These are phyloP conservation scores for Neonectria punicea DNA, from an alignment of 2,329 filamentous ascomycete genomes.

Conservation along the genomic window DNA sequence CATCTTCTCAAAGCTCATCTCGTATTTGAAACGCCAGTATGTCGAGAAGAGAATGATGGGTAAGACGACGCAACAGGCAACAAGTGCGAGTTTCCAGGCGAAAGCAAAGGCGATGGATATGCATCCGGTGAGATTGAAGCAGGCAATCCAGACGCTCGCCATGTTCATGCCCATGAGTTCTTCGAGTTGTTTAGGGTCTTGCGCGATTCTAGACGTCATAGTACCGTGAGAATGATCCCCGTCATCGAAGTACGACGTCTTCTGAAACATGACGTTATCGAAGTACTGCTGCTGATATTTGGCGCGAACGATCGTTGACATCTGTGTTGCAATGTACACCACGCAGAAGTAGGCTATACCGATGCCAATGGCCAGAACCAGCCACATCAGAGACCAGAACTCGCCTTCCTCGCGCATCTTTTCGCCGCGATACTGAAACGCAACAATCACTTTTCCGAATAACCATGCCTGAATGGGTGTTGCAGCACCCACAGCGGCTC, in stretches of 20 bases:
- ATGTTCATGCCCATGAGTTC: conserved; percentile 72
- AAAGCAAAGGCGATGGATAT: conserved; percentile 75
- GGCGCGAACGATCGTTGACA: conserved; percentile 61
- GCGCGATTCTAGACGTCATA: conserved; percentile 65
- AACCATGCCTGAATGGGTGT: conserved; percentile 65
- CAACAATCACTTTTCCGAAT: conserved; percentile 63
- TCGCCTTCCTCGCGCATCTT: conserved; percentile 56
- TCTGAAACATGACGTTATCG: conserved; percentile 67
- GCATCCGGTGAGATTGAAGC: conserved; percentile 73
- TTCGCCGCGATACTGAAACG: conserved; percentile 55
- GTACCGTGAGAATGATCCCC: conserved; percentile 70
- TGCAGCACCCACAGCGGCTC: conserved; percentile 55
- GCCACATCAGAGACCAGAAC: conserved; percentile 76
- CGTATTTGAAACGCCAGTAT: conserved; percentile 65
- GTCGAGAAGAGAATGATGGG: conserved; percentile 60
- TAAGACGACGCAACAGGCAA: conserved; percentile 70
- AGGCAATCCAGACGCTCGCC: conserved; percentile 69
- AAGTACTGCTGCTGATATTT: conserved; percentile 71
- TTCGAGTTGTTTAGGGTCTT: conserved; percentile 69
- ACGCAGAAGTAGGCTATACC: conserved; percentile 63
- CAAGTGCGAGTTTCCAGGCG: conserved; percentile 80
- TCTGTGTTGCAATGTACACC: conserved; percentile 52
- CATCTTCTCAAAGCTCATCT: conserved; percentile 75
- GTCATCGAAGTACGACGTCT: conserved; percentile 69
- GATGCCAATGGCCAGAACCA: conserved; percentile 64